A percentile compares a stretch with the other conserved stretches of the same genome.
Evolutionary conservation across 768 basidiomycete genomes (phyloP).

Genomic region (Cystofilobasidium bisporidii): DNA sequence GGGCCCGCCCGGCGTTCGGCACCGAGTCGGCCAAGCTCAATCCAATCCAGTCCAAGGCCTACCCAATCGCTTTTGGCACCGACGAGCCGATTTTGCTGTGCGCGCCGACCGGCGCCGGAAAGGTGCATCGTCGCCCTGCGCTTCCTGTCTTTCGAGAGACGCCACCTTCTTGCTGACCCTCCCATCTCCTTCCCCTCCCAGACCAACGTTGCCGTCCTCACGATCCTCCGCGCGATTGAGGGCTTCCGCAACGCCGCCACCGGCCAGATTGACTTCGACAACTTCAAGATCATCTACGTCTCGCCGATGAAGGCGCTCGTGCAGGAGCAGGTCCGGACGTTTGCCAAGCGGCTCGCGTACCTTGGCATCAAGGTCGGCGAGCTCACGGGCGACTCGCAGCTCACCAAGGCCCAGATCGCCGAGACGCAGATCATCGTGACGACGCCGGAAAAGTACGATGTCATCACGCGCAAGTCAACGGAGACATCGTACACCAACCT

Average conservation of each 20-base stretch:
- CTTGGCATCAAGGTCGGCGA: slow-evolving; percentile 83
- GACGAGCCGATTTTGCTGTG: slow-evolving; percentile 92
- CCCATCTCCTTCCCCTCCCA: slow-evolving; percentile 35
- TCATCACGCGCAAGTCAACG: slow-evolving; percentile 94
- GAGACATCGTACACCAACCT: slow-evolving; percentile 96
- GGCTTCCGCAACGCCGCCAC: slow-evolving; percentile 78
- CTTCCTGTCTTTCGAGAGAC: neutral
- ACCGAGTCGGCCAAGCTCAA: slow-evolving; percentile 51
- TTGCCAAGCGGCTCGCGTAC: slow-evolving; percentile 58
- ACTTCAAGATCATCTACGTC: slow-evolving; percentile 95
- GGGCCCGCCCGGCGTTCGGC: slow-evolving; percentile 76
- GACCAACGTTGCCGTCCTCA: slow-evolving; percentile 97
- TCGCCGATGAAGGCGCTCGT: slow-evolving; percentile 99
- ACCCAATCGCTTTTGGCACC: slow-evolving; percentile 82
- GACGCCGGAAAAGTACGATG: slow-evolving; percentile 99
- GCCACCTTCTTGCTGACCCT: neutral
- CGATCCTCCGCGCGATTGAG: slow-evolving; percentile 78
- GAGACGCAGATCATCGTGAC: slow-evolving; percentile 98
- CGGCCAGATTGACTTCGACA: slow-evolving; percentile 68
- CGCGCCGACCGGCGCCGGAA: slow-evolving; percentile 96
- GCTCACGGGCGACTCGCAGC: slow-evolving; percentile 91
- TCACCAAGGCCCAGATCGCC: slow-evolving; percentile 93
- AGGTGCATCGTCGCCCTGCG: no score
- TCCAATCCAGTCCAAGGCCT: slow-evolving; percentile 85
- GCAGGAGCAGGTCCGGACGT: slow-evolving; percentile 97